phyloP scores from a whole-genome alignment of 306 rosid genomes.

The Dicorynia guianensis region DNA sequence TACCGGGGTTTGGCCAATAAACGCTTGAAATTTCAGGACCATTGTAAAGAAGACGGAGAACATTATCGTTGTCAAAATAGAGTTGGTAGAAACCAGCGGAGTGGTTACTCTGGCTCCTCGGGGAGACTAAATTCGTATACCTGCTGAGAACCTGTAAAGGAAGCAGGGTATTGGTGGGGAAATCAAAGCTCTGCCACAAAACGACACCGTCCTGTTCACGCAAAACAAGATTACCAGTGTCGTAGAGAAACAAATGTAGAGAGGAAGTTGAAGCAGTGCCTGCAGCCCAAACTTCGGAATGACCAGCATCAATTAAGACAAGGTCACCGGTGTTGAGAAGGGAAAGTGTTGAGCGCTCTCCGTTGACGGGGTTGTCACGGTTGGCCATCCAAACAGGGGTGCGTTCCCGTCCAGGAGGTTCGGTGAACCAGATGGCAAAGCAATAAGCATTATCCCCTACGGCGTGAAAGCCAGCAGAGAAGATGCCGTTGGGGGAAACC shows the following conservation, averaged over 20 bases:
- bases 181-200: constrained; percentile 64
- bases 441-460: constrained; percentile 61
- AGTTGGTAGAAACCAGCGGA: constrained; percentile 61
- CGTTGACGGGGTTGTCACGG: constrained; percentile 57
- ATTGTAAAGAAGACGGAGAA: constrained; percentile 62
- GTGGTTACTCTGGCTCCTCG: constrained; percentile 53
- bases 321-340: constrained; percentile 52
- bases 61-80: constrained; percentile 52
- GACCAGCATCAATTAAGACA: constrained; percentile 44
- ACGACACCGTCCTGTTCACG: background rate
- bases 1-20: constrained; percentile 67
- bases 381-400: constrained; percentile 66
- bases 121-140: constrained; percentile 48
- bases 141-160: constrained; percentile 54
- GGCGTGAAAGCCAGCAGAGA: constrained; percentile 56
- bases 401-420: background rate
- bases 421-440: constrained; percentile 64
- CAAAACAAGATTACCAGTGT: constrained; percentile 55
- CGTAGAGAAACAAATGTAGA: constrained; percentile 25
- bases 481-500: constrained; percentile 44
- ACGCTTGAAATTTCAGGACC: constrained; percentile 56
- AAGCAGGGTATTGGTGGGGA: constrained; percentile 60
- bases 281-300: constrained; percentile 55
- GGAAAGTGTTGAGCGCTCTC: constrained; percentile 52
- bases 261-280: constrained; percentile 35